Evolutionary conservation across 192 early-diverging fungal species (phyloP).

Genomic region (Coemansia sp.): DNA sequence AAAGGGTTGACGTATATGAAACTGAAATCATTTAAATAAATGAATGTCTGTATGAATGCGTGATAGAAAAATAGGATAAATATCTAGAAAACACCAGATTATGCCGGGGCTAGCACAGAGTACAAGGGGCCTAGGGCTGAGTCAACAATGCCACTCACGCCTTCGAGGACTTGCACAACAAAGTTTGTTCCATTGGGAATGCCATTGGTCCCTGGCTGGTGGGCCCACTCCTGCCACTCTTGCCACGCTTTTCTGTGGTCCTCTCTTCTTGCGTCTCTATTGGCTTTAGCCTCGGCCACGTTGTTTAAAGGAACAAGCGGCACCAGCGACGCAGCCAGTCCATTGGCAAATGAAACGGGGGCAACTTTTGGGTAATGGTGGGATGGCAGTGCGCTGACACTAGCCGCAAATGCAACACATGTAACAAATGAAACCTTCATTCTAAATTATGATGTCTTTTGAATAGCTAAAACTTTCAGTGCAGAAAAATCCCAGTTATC

Average conservation of each 20-base stretch:
- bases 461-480: neutral
- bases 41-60: too few relatives aligned
- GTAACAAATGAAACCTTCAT: slow-evolving; percentile 28
- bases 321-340: neutral
- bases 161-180: slow-evolving; percentile 37
- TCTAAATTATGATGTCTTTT: neutral
- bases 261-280: slow-evolving; percentile 39
- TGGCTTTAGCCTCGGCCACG: slow-evolving; percentile 12
- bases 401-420: slow-evolving; percentile 14
- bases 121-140: slow-evolving; percentile 50
- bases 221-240: slow-evolving; percentile 47
- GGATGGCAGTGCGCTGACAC: slow-evolving; percentile 28
- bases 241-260: slow-evolving; percentile 48
- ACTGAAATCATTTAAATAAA: neutral
- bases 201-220: slow-evolving; percentile 35
- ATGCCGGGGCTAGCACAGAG: slow-evolving; percentile 21
- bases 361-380: slow-evolving; percentile 17
- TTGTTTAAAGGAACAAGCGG: slow-evolving; percentile 3
- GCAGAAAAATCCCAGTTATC: neutral
- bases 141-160: slow-evolving; percentile 51
- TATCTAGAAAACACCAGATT: neutral
- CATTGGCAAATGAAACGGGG: slow-evolving; percentile 22
- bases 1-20: neutral
- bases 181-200: slow-evolving; percentile 44
- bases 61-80: too few relatives aligned